Percentiles rank a stretch among this genome's conserved stretches.
Evolutionary conservation across 352 stramenopile genomes (phyloP).

Genomic region (Thalassiosira mediterranea): DNA sequence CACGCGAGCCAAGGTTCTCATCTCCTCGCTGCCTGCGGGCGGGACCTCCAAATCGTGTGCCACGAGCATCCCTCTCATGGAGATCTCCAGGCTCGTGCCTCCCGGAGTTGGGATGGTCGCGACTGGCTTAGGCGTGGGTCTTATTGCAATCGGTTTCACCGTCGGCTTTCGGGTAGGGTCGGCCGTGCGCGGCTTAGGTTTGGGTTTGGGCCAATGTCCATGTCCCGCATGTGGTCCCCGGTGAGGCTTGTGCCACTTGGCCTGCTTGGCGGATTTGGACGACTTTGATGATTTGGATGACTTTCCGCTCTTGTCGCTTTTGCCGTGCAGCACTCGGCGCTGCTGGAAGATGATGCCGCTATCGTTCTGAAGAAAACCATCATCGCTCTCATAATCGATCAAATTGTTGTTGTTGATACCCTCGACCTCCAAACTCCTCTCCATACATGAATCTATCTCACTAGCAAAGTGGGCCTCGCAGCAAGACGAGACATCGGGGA

Average conservation of each 20-base stretch:
- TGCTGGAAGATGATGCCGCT: no score
- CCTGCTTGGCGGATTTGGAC: slow-evolving; percentile 16
- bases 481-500: slow-evolving; percentile 34
- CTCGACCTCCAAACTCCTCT: background rate
- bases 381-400: no score
- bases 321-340: no score
- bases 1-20: slow-evolving; percentile 15
- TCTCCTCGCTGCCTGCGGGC: slow-evolving; percentile 4
- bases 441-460: slow-evolving; percentile 18
- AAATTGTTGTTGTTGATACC: no score
- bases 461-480: slow-evolving; percentile 26
- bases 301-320: slow-evolving; percentile 4
- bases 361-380: no score
- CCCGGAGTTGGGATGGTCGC: background rate
- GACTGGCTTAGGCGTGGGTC: slow-evolving; percentile 5
- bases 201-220: background rate
- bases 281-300: slow-evolving; percentile 17
- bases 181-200: background rate
- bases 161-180: background rate
- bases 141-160: background rate
- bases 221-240: background rate
- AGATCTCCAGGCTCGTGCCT: slow-evolving; percentile 23
- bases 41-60: slow-evolving; percentile 22
- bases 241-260: background rate
- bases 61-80: slow-evolving; percentile 39